A percentile compares a stretch with the other conserved stretches of the same genome.
Evolutionary conservation across 345 rosid species (phyloP).

Genomic region (Euclidium syriacum): DNA sequence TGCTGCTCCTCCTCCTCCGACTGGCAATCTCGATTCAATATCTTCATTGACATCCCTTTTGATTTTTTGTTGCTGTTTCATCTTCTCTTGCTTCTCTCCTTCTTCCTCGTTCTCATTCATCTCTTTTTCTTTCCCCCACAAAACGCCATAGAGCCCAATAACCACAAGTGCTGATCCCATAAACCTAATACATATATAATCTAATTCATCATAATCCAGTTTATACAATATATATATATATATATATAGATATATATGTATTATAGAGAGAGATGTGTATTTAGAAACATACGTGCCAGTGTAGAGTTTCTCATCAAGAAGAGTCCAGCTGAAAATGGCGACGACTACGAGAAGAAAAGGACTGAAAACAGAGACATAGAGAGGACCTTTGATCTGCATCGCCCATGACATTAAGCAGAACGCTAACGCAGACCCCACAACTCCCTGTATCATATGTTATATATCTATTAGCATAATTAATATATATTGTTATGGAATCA

Average conservation of each 20-base stretch:
- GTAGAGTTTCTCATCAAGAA: conserved; percentile 71
- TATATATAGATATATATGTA: neutral
- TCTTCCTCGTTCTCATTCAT: conserved; percentile 9
- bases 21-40: conserved; percentile 25
- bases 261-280: neutral
- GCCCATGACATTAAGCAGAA: conserved; percentile 70
- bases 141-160: conserved; percentile 64
- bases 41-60: conserved; percentile 20
- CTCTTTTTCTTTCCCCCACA: conserved; percentile 91
- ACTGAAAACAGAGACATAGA: conserved; percentile 81
- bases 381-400: conserved; percentile 72
- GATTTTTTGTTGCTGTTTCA: neutral
- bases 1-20: neutral
- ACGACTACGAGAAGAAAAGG: conserved; percentile 69
- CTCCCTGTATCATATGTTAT: conserved; percentile 41
- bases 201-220: neutral
- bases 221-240: neutral
- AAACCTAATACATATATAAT: conserved; percentile 32
- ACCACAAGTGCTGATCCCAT: conserved; percentile 71
- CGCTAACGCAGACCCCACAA: conserved; percentile 67
- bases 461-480: neutral
- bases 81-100: conserved; percentile 1
- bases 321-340: conserved; percentile 74
- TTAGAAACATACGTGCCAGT: conserved; percentile 60
- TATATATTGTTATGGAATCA: neutral